Conservation (phyloP, 106 monocot genomes). For the Dactylorhiza incarnata region DNA sequence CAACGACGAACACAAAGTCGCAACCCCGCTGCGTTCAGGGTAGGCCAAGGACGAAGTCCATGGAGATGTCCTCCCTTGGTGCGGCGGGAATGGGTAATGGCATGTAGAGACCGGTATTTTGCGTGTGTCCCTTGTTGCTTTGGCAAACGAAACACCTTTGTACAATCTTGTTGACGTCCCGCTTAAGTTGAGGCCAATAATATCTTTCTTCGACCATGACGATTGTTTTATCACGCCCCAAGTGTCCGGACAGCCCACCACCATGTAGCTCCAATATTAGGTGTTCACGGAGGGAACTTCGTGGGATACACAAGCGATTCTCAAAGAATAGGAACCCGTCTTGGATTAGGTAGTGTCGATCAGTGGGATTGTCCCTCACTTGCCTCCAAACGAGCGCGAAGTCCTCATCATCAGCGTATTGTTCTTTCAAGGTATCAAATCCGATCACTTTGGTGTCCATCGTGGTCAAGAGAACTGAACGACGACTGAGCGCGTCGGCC, state of each 20-base stretch:
- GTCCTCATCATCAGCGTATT: too few species aligned
- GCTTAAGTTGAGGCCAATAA: not conserved
- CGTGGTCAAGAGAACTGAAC: too few species aligned
- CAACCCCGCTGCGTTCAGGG: not conserved
- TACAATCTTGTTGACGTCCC: not conserved
- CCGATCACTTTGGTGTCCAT: too few species aligned
- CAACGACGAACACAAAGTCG: conserved; percentile 2
- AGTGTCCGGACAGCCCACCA: too few species aligned
- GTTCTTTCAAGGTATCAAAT: too few species aligned
- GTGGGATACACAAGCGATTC: too few species aligned
- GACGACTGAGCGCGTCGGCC: too few species aligned
- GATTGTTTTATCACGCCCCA: not conserved
- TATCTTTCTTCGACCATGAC: not conserved
- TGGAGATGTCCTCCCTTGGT: not conserved
- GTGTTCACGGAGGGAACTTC: too few species aligned
- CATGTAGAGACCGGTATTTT: not conserved
- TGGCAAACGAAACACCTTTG: too few species aligned
- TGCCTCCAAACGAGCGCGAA: not conserved
- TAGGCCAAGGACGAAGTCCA: conserved; percentile 7
- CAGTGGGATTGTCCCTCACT: not conserved
- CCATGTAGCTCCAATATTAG: too few species aligned
- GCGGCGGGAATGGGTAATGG: too few species aligned
- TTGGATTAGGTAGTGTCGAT: not conserved
- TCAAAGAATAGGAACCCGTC: not conserved
- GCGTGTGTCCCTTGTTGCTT: too few species aligned